phyloP scores from a whole-genome alignment of 2,329 filamentous ascomycete genomes.

The Rutstroemia sp. region DNA sequence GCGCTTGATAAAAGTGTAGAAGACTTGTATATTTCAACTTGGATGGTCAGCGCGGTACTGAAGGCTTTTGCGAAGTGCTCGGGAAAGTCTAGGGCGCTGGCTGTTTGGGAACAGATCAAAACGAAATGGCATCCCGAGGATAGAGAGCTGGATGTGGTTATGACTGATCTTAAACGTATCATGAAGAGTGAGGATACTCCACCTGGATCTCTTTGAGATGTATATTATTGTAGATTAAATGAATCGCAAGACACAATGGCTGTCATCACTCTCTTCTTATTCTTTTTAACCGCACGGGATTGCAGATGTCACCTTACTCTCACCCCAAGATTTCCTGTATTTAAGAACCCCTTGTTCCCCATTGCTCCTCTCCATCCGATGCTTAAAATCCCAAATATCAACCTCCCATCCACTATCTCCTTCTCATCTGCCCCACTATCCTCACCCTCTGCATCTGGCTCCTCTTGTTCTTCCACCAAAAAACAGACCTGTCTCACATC shows the following conservation, averaged over 20 bases:
- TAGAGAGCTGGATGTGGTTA: conserved; percentile 26
- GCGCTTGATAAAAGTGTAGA: conserved; percentile 40
- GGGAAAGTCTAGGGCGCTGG: conserved; percentile 22
- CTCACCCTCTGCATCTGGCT: conserved; percentile 26
- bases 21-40: conserved; percentile 47
- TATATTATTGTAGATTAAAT: neutral
- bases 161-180: conserved; percentile 16
- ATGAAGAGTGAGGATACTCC: neutral
- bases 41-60: conserved; percentile 55
- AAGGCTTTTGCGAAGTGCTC: conserved; percentile 51
- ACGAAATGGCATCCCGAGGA: conserved; percentile 26
- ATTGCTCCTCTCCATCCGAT: conserved; percentile 86
- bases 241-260: neutral
- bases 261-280: neutral
- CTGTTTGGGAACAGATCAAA: conserved; percentile 28
- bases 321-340: conserved; percentile 71
- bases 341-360: conserved; percentile 81
- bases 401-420: conserved; percentile 46
- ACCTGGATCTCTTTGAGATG: neutral
- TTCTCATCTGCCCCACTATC: conserved; percentile 15
- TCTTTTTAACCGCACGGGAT: too few species aligned
- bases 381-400: conserved; percentile 71
- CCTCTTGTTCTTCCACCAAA: conserved; percentile 38
- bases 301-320: conserved; percentile 23
- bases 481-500: conserved; percentile 63